Evolutionary conservation across 2,329 filamentous ascomycete species (phyloP), one percentile per base, ranked within the genome.

Genomic region (Aspergillus bombycis): DNA sequence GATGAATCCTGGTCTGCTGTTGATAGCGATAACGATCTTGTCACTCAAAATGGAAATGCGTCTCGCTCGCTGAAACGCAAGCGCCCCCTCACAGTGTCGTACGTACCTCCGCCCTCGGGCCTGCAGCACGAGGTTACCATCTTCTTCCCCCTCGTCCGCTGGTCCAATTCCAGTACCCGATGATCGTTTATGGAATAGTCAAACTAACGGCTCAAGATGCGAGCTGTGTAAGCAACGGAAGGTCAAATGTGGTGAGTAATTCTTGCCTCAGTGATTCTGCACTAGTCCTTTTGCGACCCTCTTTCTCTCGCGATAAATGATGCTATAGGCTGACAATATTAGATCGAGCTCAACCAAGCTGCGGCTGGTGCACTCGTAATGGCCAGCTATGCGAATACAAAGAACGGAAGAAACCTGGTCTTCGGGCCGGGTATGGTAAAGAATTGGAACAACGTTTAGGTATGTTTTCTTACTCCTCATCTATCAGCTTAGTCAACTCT

Each of bases 351-450:
- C 84, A 86, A 69, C 85, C 85, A 2, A 84, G 84, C n/a, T 91
- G 89, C 76, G 88, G 88, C 26, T 91, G 89, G 89, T 92, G 89
- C 74, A 78, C 86, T 57, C 86, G 89, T 57, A 90, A 91, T 75
- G 84, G 85, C 62, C 86, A 89, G 67, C 70, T 82, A 48, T 91
- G 89, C 73, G 86, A 90, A 73, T 91, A 91, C 73, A 87, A 86
- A 65, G 89, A 90, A 70, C 83, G 89, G 48, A 90, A 91, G 78
- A 91, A 91, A 74, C 88, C 89, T 9, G 89, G 89, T 2, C 81
- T 86, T 43, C 80, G 86, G 34, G 85, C 88, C 69, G 88, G 87
- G 2, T 92, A 92, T 74, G 90, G 90, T 19, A 86, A 89, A 61
- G 90, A 92, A 76, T 79, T 92, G 32, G 90, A 92, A 75, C 88